phyloP scores from a whole-genome alignment of 2,329 filamentous ascomycete species.

The Fonsecaea erecta region DNA sequence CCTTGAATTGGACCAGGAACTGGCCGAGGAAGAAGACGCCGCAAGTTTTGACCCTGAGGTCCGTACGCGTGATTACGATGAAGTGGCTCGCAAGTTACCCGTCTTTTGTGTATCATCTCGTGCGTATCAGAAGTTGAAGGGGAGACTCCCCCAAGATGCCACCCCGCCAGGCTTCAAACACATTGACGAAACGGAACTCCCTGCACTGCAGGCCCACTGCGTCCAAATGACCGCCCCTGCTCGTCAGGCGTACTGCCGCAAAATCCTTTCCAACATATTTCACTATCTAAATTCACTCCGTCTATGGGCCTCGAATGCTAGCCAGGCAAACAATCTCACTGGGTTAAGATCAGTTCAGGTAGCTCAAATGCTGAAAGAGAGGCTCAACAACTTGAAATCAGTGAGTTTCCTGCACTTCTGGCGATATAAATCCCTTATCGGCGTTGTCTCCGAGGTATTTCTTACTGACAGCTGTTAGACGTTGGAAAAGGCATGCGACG shows the following conservation, averaged over 20 bases:
- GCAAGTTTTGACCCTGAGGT: conserved; percentile 59
- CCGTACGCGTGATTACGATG: conserved; percentile 62
- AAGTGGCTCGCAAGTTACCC: conserved; percentile 60
- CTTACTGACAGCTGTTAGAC: background rate
- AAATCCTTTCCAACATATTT: conserved; percentile 58
- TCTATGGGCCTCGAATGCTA: conserved; percentile 56
- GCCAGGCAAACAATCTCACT: conserved; percentile 48
- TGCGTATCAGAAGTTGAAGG: conserved; percentile 65
- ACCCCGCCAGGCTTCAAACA: conserved; percentile 58
- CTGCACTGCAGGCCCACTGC: conserved; percentile 63
- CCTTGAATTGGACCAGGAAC: conserved; percentile 64
- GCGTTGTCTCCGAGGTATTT: background rate
- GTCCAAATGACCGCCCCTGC: conserved; percentile 60
- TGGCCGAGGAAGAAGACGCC: conserved; percentile 58
- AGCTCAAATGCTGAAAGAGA: conserved; percentile 46
- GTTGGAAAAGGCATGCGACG: background rate
- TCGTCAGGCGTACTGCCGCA: conserved; percentile 50
- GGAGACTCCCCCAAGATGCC: conserved; percentile 60
- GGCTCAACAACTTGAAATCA: conserved; percentile 50
- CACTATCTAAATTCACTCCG: conserved; percentile 59
- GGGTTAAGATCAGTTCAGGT: conserved; percentile 48
- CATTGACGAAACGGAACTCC: conserved; percentile 63
- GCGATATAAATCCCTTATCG: background rate
- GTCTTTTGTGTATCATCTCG: conserved; percentile 69
- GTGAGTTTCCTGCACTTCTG: conserved; percentile 37